phyloP scores from a whole-genome alignment of 2,329 filamentous ascomycete genomes.

The Sporothrix curviconia region DNA sequence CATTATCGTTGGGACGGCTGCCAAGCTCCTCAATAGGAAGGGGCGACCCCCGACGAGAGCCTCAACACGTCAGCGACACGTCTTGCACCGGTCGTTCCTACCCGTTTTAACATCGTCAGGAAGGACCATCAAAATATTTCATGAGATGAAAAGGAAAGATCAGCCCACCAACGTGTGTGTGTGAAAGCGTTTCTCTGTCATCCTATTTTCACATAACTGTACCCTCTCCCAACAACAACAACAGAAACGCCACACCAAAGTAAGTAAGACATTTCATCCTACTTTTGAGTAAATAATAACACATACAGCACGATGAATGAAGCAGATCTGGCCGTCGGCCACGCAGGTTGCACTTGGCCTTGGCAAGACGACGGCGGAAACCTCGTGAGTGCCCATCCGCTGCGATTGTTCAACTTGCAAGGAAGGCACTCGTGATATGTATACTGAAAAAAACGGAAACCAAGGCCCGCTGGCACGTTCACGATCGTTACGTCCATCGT shows the following conservation, averaged over 20 bases:
- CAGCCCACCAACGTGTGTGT: no score
- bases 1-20: not conserved
- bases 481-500: not conserved
- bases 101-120: not conserved
- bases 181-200: no score
- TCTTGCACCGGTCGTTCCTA: not conserved
- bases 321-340: not conserved
- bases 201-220: not conserved
- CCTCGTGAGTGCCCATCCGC: not conserved
- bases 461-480: not conserved
- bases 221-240: not conserved
- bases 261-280: not conserved
- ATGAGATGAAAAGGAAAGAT: not conserved
- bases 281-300: not conserved
- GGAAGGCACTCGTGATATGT: not conserved
- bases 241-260: not conserved
- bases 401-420: not conserved
- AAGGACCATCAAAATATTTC: not conserved
- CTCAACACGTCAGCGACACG: not conserved
- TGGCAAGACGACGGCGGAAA: not conserved
- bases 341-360: not conserved
- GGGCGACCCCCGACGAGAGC: no score
- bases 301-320: not conserved
- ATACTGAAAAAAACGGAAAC: not conserved
- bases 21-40: not conserved